phyloP scores from a whole-genome alignment of 495 filamentous ascomycete species.

The Apodospora peruviana region DNA sequence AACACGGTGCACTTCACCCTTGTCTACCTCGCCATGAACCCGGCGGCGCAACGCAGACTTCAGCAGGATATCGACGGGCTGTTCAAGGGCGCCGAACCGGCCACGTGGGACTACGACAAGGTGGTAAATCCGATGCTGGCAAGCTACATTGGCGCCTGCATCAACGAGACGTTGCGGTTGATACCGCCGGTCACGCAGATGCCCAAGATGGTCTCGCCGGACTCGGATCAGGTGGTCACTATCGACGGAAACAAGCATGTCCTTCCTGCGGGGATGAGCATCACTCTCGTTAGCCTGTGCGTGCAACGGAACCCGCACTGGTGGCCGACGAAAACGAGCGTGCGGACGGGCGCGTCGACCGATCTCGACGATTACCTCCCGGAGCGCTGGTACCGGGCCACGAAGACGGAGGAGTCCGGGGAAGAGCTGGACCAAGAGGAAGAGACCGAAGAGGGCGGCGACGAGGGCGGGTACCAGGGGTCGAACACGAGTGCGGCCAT shows the following conservation, averaged over 20 bases:
- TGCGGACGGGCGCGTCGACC: constrained; percentile 23
- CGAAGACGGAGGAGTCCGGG: neutral
- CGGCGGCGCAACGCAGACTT: constrained; percentile 48
- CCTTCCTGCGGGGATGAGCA: constrained; percentile 41
- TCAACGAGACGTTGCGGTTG: constrained; percentile 64
- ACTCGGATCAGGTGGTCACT: constrained; percentile 45
- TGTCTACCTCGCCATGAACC: constrained; percentile 55
- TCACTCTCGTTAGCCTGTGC: constrained; percentile 42
- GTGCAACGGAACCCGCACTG: constrained; percentile 57
- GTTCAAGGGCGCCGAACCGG: constrained; percentile 43
- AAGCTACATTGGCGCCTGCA: constrained; percentile 57
- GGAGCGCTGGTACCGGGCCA: constrained; percentile 39
- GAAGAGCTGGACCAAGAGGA: constrained; percentile 19
- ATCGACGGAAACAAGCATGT: constrained; percentile 44
- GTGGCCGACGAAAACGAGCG: constrained; percentile 51
- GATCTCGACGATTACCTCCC: constrained; percentile 44
- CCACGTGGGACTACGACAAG: constrained; percentile 58
- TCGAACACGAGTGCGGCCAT: constrained; percentile 48
- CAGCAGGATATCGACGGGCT: constrained; percentile 58
- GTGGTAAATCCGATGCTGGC: constrained; percentile 51
- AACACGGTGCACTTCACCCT: constrained; percentile 61
- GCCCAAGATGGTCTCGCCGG: constrained; percentile 49
- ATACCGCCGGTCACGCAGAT: constrained; percentile 57
- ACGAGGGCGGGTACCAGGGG: constrained; percentile 51
- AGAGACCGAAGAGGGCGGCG: constrained; percentile 42